Conservation (phyloP, 306 rosid genomes). For the Betula pendula region DNA sequence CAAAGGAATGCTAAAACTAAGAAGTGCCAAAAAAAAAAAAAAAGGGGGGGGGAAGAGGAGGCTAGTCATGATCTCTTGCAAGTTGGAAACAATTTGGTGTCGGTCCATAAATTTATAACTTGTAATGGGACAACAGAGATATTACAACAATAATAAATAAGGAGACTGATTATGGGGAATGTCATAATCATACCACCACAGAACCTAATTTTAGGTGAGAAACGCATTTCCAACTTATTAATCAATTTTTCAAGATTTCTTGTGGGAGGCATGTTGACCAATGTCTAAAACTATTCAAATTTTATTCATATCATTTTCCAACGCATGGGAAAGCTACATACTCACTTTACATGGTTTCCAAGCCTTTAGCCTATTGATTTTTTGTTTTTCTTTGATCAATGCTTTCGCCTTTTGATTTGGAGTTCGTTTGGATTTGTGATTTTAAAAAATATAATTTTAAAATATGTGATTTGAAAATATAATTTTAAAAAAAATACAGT, state of each 20-base stretch:
- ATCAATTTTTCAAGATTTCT: not conserved
- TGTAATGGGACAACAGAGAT: not conserved
- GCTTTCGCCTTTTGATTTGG: too few relatives aligned
- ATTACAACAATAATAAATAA: not conserved
- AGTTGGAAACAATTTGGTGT: not conserved
- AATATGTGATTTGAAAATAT: too few relatives aligned
- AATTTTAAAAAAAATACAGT: too few relatives aligned
- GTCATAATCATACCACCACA: conserved; percentile 9
- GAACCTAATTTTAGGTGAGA: conserved; percentile 19
- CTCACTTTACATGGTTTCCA: not conserved
- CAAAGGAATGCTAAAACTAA: not conserved
- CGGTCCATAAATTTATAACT: not conserved
- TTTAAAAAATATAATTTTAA: too few relatives aligned
- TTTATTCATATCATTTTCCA: too few relatives aligned
- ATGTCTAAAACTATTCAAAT: not conserved
- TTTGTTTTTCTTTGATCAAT: too few relatives aligned
- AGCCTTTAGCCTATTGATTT: not conserved
- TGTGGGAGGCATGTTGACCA: not conserved
- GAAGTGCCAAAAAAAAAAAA: not conserved
- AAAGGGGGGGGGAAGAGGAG: too few relatives aligned
- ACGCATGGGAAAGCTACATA: not conserved
- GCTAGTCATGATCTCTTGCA: not conserved
- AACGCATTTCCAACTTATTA: conserved; percentile 18
- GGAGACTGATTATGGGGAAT: too few relatives aligned
- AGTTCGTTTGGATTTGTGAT: too few relatives aligned